A percentile compares a stretch with the other conserved stretches of the same genome.
Evolutionary conservation across 2,329 filamentous ascomycete genomes (phyloP).

Genomic region (Pyricularia pennisetigena): DNA sequence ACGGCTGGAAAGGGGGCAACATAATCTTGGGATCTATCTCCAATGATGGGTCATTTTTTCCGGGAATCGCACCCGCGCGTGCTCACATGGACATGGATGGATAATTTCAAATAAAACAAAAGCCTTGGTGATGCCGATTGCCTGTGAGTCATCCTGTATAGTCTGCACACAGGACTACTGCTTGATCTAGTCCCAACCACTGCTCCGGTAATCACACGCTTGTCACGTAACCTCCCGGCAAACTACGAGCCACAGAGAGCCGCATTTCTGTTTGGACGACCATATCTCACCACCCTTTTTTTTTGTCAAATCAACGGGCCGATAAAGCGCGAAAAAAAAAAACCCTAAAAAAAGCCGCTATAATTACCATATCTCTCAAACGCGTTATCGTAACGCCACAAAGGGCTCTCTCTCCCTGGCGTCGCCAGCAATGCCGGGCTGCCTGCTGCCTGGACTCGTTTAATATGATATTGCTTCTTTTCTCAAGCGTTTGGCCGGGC

Average conservation of each 20-base stretch:
- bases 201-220: neutral
- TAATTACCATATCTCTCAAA: neutral
- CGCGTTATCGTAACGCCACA: neutral
- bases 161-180: neutral
- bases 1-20: neutral
- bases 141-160: neutral
- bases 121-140: neutral
- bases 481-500: neutral
- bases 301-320: neutral
- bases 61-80: neutral
- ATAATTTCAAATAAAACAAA: neutral
- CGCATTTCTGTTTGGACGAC: neutral
- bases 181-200: neutral
- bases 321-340: too few relatives aligned
- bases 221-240: neutral
- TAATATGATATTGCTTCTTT: neutral
- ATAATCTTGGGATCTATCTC: neutral
- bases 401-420: neutral
- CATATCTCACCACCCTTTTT: neutral
- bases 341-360: too few relatives aligned
- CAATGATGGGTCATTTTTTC: neutral
- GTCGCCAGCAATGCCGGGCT: neutral
- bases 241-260: neutral
- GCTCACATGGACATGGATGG: neutral
- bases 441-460: neutral